phyloP scores from a whole-genome alignment of 345 rosid genomes.

The Acer negundo region DNA sequence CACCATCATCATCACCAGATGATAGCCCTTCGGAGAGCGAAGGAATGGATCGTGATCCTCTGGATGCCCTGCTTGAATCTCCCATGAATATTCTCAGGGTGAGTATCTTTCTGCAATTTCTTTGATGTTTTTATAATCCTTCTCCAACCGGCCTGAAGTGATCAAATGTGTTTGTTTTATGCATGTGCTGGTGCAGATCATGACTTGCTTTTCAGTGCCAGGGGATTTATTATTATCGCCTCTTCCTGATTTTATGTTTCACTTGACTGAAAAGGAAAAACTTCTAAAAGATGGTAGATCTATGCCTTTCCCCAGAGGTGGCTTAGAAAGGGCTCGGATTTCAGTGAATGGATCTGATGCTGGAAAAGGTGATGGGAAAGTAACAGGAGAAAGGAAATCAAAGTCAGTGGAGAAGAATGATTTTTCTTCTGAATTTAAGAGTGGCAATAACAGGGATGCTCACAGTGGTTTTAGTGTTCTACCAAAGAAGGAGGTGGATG shows the following conservation, averaged over 20 bases:
- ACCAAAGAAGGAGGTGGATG: constrained; percentile 42
- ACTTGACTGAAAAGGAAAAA: constrained; percentile 46
- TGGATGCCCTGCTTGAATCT: constrained; percentile 53
- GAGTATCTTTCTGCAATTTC: constrained; percentile 30
- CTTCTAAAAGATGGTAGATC: constrained; percentile 36
- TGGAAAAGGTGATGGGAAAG: constrained; percentile 44
- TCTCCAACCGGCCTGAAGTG: constrained; percentile 16
- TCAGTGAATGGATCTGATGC: constrained; percentile 37
- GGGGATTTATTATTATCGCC: constrained; percentile 70
- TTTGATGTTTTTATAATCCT: constrained; percentile 21
- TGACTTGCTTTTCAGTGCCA: constrained; percentile 68
- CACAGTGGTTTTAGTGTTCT: constrained; percentile 29
- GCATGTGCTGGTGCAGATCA: constrained; percentile 59
- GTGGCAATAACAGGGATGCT: constrained; percentile 33
- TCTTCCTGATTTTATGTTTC: constrained; percentile 66
- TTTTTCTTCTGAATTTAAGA: constrained; percentile 40
- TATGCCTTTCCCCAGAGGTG: constrained; percentile 31
- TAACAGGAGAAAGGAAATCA: constrained; percentile 41
- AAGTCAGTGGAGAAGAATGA: constrained; percentile 46
- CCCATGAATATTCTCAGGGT: constrained; percentile 76
- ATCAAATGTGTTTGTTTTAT: constrained; percentile 25
- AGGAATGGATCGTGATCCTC: constrained; percentile 50
- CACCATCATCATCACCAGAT: constrained; percentile 72
- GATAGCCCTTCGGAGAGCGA: constrained; percentile 75
- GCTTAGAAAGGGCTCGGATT: constrained; percentile 25